These are phyloP conservation scores for Sporothrix euskadiensis DNA, from an alignment of 2,329 filamentous ascomycete species.

Conservation along the genomic window DNA sequence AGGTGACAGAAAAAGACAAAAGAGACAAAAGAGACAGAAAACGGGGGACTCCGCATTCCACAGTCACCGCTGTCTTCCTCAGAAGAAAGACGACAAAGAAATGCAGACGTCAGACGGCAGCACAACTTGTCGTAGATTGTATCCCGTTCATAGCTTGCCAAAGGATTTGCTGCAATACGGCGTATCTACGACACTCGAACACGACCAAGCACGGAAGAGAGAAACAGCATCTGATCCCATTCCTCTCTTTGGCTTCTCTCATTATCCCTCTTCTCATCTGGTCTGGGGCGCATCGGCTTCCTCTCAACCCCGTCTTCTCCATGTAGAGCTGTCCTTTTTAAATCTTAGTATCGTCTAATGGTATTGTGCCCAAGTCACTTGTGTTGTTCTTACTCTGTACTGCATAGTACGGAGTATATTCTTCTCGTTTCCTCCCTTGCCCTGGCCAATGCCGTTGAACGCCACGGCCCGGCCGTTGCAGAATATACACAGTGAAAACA, in stretches of 20 bases:
- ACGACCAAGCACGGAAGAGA: background rate
- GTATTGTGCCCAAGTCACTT: background rate
- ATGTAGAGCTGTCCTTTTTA: background rate
- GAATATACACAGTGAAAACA: background rate
- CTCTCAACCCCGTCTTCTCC: background rate
- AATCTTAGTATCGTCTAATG: background rate
- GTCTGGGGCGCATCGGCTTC: background rate
- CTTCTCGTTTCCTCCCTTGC: background rate
- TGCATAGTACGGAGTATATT: background rate
- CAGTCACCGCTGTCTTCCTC: background rate
- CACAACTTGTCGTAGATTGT: background rate
- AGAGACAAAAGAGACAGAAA: background rate
- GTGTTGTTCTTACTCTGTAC: background rate
- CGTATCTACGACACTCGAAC: background rate
- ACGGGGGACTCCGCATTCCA: background rate
- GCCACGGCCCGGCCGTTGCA: constrained; percentile 5
- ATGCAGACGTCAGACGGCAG: background rate
- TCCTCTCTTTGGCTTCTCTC: background rate
- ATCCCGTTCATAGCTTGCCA: background rate
- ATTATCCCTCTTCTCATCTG: background rate
- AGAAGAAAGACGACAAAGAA: background rate
- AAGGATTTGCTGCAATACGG: background rate
- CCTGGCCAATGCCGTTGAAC: constrained; percentile 1
- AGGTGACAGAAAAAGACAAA: background rate
- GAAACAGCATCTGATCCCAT: background rate